Percentiles rank a stretch among this genome's conserved stretches.
Conservation (phyloP, 352 stramenopile genomes). For the Phytophthora meadii region DNA sequence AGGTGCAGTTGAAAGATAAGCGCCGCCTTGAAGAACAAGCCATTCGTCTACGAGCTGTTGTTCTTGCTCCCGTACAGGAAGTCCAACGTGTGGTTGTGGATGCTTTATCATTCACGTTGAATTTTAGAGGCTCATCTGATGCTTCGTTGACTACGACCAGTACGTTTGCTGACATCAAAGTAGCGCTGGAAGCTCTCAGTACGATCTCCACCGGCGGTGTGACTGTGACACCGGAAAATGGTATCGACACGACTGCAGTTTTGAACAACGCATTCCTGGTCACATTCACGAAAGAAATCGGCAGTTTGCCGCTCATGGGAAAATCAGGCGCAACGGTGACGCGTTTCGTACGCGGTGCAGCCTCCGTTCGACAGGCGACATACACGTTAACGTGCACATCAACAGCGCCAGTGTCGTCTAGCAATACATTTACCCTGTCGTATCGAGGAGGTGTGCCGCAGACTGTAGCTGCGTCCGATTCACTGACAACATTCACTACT, state of each 20-base stretch:
- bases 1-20: conserved; percentile 92
- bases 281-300: conserved; percentile 67
- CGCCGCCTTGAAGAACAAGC: conserved; percentile 74
- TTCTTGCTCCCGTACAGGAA: conserved; percentile 49
- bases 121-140: conserved; percentile 62
- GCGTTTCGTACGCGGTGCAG: conserved; percentile 43
- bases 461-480: conserved; percentile 50
- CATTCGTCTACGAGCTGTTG: conserved; percentile 63
- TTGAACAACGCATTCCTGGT: conserved; percentile 61
- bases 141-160: conserved; percentile 45
- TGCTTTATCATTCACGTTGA: conserved; percentile 50
- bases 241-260: conserved; percentile 39
- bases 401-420: conserved; percentile 30
- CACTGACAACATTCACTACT: conserved; percentile 35
- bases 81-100: conserved; percentile 67
- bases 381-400: conserved; percentile 82
- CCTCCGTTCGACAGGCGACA: conserved; percentile 68
- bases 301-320: conserved; percentile 54
- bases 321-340: conserved; percentile 32
- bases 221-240: conserved; percentile 57
- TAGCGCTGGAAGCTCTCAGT: conserved; percentile 77
- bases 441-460: conserved; percentile 49
- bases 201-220: conserved; percentile 87
- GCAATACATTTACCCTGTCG: conserved; percentile 62
- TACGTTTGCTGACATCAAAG: conserved; percentile 51